phyloP scores from a whole-genome alignment of 331 rosid genomes.

The Acacia pycnantha region DNA sequence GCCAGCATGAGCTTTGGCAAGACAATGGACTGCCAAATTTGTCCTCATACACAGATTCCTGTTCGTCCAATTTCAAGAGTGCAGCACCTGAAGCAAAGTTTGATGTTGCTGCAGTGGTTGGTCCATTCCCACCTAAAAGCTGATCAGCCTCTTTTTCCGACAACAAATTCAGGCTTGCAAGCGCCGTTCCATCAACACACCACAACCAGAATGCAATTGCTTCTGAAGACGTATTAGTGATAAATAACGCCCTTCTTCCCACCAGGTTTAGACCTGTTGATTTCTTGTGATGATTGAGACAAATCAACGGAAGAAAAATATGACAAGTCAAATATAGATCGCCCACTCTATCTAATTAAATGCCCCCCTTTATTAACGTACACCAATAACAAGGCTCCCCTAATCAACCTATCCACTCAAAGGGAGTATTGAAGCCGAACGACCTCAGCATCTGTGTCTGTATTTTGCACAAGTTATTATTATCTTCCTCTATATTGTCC shows the following conservation, averaged over 20 bases:
- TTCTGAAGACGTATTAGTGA: neutral
- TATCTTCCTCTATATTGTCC: neutral
- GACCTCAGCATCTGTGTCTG: neutral
- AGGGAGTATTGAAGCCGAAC: neutral
- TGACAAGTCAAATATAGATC: slow-evolving; percentile 46
- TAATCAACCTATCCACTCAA: neutral
- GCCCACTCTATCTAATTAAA: slow-evolving; percentile 44
- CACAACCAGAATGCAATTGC: neutral
- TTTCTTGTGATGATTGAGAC: neutral
- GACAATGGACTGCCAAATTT: too few species aligned
- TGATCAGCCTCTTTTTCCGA: too few species aligned
- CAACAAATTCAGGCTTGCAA: too few species aligned
- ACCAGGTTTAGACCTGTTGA: neutral
- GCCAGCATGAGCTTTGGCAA: too few species aligned
- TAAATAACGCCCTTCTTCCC: neutral
- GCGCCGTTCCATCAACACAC: neutral
- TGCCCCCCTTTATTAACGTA: neutral
- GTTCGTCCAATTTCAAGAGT: too few species aligned
- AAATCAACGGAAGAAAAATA: neutral
- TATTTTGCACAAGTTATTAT: neutral
- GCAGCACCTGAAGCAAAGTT: too few species aligned
- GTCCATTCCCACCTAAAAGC: too few species aligned
- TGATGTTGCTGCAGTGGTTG: too few species aligned
- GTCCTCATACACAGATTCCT: neutral
- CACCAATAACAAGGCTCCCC: neutral